Conservation (phyloP, 2,329 filamentous ascomycete species). For the Microdochium trichocladiopsis region DNA sequence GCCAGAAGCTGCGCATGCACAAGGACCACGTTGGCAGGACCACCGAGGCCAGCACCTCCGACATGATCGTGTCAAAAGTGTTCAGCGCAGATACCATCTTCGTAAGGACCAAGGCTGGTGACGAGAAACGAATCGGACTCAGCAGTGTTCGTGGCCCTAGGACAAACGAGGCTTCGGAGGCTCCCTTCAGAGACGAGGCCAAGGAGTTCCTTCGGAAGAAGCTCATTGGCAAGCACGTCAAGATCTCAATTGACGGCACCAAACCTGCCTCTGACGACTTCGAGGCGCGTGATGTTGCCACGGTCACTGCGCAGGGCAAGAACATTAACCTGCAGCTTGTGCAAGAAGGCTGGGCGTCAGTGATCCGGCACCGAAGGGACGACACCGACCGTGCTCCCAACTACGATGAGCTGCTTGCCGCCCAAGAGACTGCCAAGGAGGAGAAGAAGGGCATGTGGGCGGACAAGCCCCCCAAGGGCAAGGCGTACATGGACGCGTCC, state of each 20-base stretch:
- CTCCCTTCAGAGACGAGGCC: slow-evolving; percentile 83
- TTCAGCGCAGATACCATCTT: slow-evolving; percentile 85
- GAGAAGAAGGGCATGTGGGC: slow-evolving; percentile 95
- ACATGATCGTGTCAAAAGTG: slow-evolving; percentile 79
- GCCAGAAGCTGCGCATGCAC: slow-evolving; percentile 70
- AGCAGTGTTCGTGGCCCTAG: slow-evolving; percentile 95
- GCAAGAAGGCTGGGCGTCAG: slow-evolving; percentile 88
- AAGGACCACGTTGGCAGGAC: slow-evolving; percentile 71
- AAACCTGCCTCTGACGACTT: slow-evolving; percentile 86
- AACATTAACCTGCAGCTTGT: slow-evolving; percentile 81
- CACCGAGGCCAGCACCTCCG: slow-evolving; percentile 55
- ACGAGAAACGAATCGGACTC: slow-evolving; percentile 83
- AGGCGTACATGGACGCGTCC: slow-evolving; percentile 81
- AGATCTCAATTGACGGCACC: slow-evolving; percentile 81
- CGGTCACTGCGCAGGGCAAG: slow-evolving; percentile 74
- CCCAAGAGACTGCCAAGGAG: slow-evolving; percentile 76
- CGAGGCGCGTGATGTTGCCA: slow-evolving; percentile 91
- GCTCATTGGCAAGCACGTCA: slow-evolving; percentile 92
- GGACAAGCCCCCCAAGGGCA: slow-evolving; percentile 75
- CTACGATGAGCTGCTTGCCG: slow-evolving; percentile 81
- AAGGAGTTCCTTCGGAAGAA: slow-evolving; percentile 95
- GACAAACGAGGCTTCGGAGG: slow-evolving; percentile 75
- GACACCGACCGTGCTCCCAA: slow-evolving; percentile 90
- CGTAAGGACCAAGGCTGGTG: slow-evolving; percentile 75
- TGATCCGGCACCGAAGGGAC: slow-evolving; percentile 91